Evolutionary conservation across 2,329 filamentous ascomycete genomes (phyloP).

Genomic region (Stemphylium lycopersici): DNA sequence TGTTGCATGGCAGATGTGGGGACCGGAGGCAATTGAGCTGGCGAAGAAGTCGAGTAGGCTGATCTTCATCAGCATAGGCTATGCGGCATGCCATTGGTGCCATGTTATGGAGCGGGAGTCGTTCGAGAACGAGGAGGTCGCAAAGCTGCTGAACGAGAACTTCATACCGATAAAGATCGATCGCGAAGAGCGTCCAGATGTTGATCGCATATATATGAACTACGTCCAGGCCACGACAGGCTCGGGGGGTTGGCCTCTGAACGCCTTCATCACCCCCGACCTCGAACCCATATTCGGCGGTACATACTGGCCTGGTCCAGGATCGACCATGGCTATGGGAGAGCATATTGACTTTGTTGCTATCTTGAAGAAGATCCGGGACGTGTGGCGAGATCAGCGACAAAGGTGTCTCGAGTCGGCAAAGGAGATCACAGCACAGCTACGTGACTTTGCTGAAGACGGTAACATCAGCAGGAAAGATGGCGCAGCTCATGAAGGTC

Average conservation of each 20-base stretch:
- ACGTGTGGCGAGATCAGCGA: slow-evolving; percentile 82
- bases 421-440: slow-evolving; percentile 77
- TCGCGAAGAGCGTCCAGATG: slow-evolving; percentile 89
- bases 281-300: slow-evolving; percentile 94
- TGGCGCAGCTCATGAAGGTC: slow-evolving; percentile 65
- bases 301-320: slow-evolving; percentile 91
- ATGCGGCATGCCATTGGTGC: slow-evolving; percentile 89
- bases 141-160: slow-evolving; percentile 78
- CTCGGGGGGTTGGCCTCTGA: slow-evolving; percentile 90
- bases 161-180: slow-evolving; percentile 95
- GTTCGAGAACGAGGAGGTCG: slow-evolving; percentile 82
- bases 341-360: slow-evolving; percentile 78
- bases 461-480: slow-evolving; percentile 65
- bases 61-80: slow-evolving; percentile 93
- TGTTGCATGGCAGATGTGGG: slow-evolving; percentile 91
- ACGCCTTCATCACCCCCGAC: slow-evolving; percentile 94
- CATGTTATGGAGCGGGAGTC: slow-evolving; percentile 93
- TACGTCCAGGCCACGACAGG: slow-evolving; percentile 94
- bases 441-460: slow-evolving; percentile 87
- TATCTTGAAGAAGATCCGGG: slow-evolving; percentile 77
- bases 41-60: slow-evolving; percentile 84
- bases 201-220: slow-evolving; percentile 98
- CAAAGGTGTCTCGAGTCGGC: slow-evolving; percentile 82
- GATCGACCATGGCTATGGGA: slow-evolving; percentile 57
- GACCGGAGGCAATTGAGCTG: slow-evolving; percentile 74